Conservation (phyloP, 129 eudicot species). For the Lactuca sativa region DNA sequence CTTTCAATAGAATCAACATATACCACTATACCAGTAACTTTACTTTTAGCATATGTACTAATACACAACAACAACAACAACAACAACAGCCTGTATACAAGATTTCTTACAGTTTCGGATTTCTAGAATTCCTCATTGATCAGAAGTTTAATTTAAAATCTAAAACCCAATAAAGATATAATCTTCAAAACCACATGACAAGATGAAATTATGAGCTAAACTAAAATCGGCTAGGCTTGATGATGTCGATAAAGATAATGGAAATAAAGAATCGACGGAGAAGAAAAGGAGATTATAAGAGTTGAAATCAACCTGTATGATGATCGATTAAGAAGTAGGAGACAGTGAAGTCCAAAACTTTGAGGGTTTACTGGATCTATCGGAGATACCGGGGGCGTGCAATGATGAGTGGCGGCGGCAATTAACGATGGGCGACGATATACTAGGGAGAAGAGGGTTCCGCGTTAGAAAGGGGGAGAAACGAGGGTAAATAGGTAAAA, state of each 20-base stretch:
- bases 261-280: background rate
- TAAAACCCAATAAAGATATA: background rate
- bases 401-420: background rate
- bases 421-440: background rate
- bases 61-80: too few species aligned
- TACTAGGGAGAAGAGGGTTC: background rate
- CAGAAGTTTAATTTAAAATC: background rate
- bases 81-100: background rate
- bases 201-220: background rate
- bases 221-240: background rate
- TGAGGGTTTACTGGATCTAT: background rate
- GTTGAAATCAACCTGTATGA: background rate
- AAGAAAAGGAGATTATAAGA: background rate
- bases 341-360: background rate
- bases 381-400: background rate
- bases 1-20: too few species aligned
- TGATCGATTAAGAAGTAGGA: background rate
- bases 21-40: too few species aligned
- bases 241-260: background rate
- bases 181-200: background rate
- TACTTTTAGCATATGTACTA: too few species aligned
- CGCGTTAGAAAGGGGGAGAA: background rate
- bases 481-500: background rate
- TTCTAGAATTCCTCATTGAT: background rate
- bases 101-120: background rate